Evolutionary conservation across 2,329 filamentous ascomycete species (phyloP).

Genomic region (Camptophora hylomeconis): DNA sequence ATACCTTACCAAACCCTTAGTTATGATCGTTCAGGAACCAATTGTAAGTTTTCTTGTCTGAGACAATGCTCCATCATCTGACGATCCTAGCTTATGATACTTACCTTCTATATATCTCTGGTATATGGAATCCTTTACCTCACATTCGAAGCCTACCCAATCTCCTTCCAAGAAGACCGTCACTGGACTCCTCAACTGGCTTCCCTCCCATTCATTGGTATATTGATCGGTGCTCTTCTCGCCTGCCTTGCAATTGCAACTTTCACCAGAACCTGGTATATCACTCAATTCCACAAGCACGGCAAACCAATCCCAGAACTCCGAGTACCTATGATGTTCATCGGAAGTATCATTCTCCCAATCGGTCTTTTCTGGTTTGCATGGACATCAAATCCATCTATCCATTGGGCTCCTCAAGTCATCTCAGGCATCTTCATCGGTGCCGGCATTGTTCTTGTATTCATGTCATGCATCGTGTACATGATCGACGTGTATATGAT

Average conservation of each 20-base stretch:
- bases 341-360: slow-evolving; percentile 40
- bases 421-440: slow-evolving; percentile 69
- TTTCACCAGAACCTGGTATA: slow-evolving; percentile 51
- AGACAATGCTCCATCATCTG: slow-evolving; percentile 62
- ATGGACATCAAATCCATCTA: slow-evolving; percentile 44
- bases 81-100: slow-evolving; percentile 66
- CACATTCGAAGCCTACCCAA: slow-evolving; percentile 83
- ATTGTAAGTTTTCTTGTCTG: slow-evolving; percentile 38
- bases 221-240: slow-evolving; percentile 43
- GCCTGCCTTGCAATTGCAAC: slow-evolving; percentile 54
- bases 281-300: slow-evolving; percentile 57
- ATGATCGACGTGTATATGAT: slow-evolving; percentile 16
- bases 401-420: slow-evolving; percentile 59
- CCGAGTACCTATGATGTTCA: slow-evolving; percentile 45
- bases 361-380: slow-evolving; percentile 44
- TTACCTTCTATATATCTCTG: slow-evolving; percentile 56
- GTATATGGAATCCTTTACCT: slow-evolving; percentile 80
- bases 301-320: slow-evolving; percentile 55
- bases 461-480: slow-evolving; percentile 42
- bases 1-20: slow-evolving; percentile 42
- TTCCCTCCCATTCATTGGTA: slow-evolving; percentile 68
- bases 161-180: slow-evolving; percentile 61
- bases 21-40: slow-evolving; percentile 62
- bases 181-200: slow-evolving; percentile 63
- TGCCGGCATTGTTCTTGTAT: slow-evolving; percentile 60